Base-by-base conservation (phyloP, 2,329 filamentous ascomycete species). In the Basipetospora sp. region DNA sequence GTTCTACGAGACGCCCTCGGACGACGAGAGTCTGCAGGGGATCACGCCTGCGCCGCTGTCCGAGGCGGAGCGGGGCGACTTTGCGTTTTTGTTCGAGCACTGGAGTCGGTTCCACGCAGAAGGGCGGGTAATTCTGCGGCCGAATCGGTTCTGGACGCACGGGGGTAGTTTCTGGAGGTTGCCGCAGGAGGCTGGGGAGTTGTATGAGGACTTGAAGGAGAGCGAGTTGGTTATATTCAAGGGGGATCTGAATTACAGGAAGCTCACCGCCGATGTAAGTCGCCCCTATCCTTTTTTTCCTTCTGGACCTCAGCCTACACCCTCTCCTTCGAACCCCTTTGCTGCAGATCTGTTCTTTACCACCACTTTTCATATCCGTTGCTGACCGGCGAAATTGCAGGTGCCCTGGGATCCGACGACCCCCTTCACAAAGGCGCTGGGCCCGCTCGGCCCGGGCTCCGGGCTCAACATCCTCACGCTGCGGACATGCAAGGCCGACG, bases 171-270 rank as follows among this genome's bases (percentile, higher is more conserved):
- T 80, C 62, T 96, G 90, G 87, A 71, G 86, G 22, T 58, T 98
- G 42, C 86, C 87, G 0, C 57, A 64, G 11, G 66, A 74, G 17
- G 82, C 76, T 1, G 70, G 74, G 3, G 67, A 71, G 19, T 61
- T 98, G 10, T 69, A 74, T 37, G 69, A 82, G 5, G 88, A 96
- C 51, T 60, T 98, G 40, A 79, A 86, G 63, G 62, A 74, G 43
- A 83, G 81, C 46, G 83, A 94, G 55, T 65, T 98, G 14, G 84
- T 94, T 10, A 76, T 98, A 40, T 96, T 96, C 67, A 98, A 98
- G 65, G 90, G 90, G 3, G 90, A 98, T 54, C 56, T 98, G 48
- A 98, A 98, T 62, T 98, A 96, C 58, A 70, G 90, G 43, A 98
- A 98, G 58, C 58, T 98, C 46, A 86, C 80, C 20, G 81, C 75